A percentile compares a stretch with the other conserved stretches of the same genome.
phyloP scores from a whole-genome alignment of 108 stramenopile genomes.

The Schizochytrium sp. region DNA sequence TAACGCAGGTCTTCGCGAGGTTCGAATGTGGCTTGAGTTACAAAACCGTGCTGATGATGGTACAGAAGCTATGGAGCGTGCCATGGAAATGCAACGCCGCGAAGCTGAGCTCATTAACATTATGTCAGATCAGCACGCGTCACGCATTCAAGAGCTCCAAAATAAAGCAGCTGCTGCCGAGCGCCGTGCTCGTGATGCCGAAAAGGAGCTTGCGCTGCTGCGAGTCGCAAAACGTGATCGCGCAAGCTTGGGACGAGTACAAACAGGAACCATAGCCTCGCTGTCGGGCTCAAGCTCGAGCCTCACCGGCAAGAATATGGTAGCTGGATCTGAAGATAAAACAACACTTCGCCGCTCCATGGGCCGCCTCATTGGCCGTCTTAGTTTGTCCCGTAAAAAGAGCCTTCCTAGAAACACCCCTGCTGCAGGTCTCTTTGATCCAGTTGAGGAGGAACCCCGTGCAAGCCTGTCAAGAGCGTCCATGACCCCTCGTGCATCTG shows the following conservation, averaged over 20 bases:
- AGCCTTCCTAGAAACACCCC: not conserved
- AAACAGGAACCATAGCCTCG: too few species aligned
- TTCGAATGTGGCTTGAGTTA: conserved; percentile 54
- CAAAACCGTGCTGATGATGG: conserved; percentile 41
- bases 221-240: conserved; percentile 13
- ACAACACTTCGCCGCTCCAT: not conserved
- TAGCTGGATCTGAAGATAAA: not conserved
- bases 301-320: not conserved
- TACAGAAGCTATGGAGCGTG: conserved; percentile 28
- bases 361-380: not conserved
- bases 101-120: conserved; percentile 44
- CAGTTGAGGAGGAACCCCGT: too few species aligned
- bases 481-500: not conserved
- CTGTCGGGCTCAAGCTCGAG: not conserved
- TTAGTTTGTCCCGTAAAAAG: not conserved
- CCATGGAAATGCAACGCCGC: not conserved
- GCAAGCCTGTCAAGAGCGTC: not conserved
- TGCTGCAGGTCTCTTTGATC: too few species aligned
- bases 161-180: conserved; percentile 41
- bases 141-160: conserved; percentile 13
- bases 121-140: conserved; percentile 55
- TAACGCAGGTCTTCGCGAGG: conserved; percentile 31
- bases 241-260: not conserved
- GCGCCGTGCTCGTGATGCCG: conserved; percentile 41
- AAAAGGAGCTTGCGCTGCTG: conserved; percentile 24